These are phyloP conservation scores for Fomitopsis serialis DNA, from an alignment of 768 basidiomycete genomes.

Conservation along the genomic window DNA sequence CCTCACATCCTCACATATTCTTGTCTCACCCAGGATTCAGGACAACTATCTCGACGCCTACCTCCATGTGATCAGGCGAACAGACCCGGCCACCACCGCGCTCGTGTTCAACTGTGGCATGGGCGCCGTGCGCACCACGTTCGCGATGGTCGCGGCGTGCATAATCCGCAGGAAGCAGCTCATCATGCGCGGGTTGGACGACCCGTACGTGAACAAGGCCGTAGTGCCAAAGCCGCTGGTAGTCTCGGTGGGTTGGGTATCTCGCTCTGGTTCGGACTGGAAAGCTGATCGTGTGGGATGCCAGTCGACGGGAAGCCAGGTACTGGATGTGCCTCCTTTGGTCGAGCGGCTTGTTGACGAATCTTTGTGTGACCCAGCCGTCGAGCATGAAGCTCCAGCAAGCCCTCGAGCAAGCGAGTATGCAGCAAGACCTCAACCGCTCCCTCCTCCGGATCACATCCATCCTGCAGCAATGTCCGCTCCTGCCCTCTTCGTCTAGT, in stretches of 20 bases:
- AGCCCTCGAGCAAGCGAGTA: conserved; percentile 68
- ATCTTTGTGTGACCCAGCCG: conserved; percentile 24
- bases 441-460: conserved; percentile 76
- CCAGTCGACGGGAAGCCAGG: not conserved
- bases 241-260: conserved; percentile 39
- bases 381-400: conserved; percentile 56
- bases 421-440: conserved; percentile 73
- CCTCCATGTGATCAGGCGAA: conserved; percentile 68
- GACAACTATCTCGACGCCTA: conserved; percentile 97
- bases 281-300: not conserved
- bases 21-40: conserved; percentile 30
- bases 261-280: conserved; percentile 1
- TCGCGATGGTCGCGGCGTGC: conserved; percentile 93
- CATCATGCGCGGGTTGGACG: conserved; percentile 55
- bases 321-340: not conserved
- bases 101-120: conserved; percentile 96
- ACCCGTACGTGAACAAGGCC: conserved; percentile 62
- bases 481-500: not conserved
- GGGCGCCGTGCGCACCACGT: conserved; percentile 94
- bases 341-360: not conserved
- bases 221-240: conserved; percentile 29
- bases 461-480: conserved; percentile 70
- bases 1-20: conserved; percentile 5
- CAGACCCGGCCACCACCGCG: conserved; percentile 76
- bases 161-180: conserved; percentile 74